phyloP scores from a whole-genome alignment of 768 basidiomycete genomes.

The Suillus variegatus region DNA sequence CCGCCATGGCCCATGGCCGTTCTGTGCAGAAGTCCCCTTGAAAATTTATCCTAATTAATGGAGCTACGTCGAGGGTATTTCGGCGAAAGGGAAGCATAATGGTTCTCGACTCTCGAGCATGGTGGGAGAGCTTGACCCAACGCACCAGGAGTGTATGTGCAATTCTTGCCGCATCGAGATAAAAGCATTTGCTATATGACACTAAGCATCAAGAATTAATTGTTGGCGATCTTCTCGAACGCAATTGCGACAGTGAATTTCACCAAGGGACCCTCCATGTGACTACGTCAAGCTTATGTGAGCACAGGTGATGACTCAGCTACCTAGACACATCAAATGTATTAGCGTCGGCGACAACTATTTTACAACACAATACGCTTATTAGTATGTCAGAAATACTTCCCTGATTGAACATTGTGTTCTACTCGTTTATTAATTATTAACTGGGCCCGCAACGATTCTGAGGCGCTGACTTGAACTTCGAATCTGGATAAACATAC shows the following conservation, averaged over 20 bases:
- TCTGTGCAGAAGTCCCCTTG: not conserved
- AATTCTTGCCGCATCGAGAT: not conserved
- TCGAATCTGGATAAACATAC: not conserved
- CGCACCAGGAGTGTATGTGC: not conserved
- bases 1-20: not conserved
- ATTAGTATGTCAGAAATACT: not conserved
- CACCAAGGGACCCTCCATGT: too few species aligned
- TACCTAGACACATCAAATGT: too few species aligned
- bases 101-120: not conserved
- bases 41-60: not conserved
- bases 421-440: not conserved
- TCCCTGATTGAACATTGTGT: not conserved
- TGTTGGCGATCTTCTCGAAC: not conserved
- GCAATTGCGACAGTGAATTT: not conserved
- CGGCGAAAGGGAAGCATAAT: not conserved
- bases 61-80: not conserved
- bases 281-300: too few species aligned
- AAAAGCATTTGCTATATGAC: not conserved
- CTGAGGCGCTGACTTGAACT: not conserved
- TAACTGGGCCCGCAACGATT: too few species aligned
- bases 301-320: not conserved
- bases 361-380: not conserved
- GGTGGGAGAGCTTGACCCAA: not conserved
- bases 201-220: not conserved
- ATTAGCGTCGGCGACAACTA: not conserved